Evolutionary conservation across 192 early-diverging fungal genomes (phyloP).

Genomic region (Spizellomyces sp.): DNA sequence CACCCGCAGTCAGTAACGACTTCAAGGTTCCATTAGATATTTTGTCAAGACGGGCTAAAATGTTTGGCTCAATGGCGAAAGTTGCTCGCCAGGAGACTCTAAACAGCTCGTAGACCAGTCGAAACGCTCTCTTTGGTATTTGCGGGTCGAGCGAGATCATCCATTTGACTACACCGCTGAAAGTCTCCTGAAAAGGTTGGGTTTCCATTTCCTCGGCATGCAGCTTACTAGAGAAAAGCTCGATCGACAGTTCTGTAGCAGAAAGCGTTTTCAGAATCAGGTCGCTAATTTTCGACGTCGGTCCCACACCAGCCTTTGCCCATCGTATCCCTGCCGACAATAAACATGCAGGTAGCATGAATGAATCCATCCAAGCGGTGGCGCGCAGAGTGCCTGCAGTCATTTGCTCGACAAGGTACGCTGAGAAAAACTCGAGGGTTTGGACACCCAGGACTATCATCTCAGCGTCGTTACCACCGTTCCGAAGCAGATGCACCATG

Average conservation of each 20-base stretch:
- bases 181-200: background rate
- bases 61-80: background rate
- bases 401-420: background rate
- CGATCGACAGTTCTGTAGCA: background rate
- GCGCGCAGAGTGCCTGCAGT: background rate
- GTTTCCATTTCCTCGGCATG: background rate
- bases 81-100: background rate
- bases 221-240: background rate
- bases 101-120: background rate
- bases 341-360: slow-evolving; percentile 2
- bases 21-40: background rate
- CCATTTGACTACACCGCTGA: background rate
- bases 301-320: background rate
- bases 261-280: background rate
- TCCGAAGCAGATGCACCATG: no score
- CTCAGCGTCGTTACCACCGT: no score
- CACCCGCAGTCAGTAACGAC: background rate
- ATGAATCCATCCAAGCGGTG: background rate
- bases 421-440: background rate
- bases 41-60: background rate
- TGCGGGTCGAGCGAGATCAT: background rate
- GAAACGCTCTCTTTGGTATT: background rate
- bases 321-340: slow-evolving; percentile 1
- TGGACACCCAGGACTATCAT: no score
- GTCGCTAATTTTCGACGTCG: background rate